Conservation (phyloP, 2,329 filamentous ascomycete genomes). For the Fusarium piperis region DNA sequence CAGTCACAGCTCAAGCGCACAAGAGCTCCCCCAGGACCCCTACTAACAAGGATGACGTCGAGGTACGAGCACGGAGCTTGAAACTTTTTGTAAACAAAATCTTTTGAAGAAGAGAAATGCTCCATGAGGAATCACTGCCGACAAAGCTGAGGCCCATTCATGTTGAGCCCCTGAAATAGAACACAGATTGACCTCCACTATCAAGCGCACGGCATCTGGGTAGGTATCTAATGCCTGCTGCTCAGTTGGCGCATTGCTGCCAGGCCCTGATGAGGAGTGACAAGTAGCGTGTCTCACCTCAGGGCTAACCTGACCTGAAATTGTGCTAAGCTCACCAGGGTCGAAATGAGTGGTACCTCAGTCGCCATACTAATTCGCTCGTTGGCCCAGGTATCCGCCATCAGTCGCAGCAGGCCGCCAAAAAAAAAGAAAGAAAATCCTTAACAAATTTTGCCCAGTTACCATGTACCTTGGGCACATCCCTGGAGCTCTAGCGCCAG, state of each 20-base stretch:
- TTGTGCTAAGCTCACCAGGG: constrained; percentile 17
- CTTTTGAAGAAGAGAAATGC: background rate
- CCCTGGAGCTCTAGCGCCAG: constrained; percentile 37
- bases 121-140: background rate
- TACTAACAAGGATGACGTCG: constrained; percentile 17
- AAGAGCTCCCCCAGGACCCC: background rate
- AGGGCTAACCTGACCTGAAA: constrained; percentile 28
- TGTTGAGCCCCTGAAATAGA: constrained; percentile 18
- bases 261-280: constrained; percentile 11
- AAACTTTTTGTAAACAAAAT: background rate
- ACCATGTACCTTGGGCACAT: constrained; percentile 26
- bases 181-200: constrained; percentile 9
- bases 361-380: background rate
- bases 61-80: background rate
- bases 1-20: background rate
- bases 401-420: constrained; percentile 1
- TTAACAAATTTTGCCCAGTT: constrained; percentile 27
- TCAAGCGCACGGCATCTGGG: constrained; percentile 2
- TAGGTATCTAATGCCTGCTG: constrained; percentile 1
- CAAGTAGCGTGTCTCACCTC: constrained; percentile 33
- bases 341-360: constrained; percentile 17
- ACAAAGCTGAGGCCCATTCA: constrained; percentile 22
- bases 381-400: constrained; percentile 3
- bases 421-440: constrained; percentile 17
- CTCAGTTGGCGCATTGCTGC: constrained; percentile 11